Conservation (phyloP, 2,329 filamentous ascomycete genomes). For the Stagonosporopsis chrysanthemi region DNA sequence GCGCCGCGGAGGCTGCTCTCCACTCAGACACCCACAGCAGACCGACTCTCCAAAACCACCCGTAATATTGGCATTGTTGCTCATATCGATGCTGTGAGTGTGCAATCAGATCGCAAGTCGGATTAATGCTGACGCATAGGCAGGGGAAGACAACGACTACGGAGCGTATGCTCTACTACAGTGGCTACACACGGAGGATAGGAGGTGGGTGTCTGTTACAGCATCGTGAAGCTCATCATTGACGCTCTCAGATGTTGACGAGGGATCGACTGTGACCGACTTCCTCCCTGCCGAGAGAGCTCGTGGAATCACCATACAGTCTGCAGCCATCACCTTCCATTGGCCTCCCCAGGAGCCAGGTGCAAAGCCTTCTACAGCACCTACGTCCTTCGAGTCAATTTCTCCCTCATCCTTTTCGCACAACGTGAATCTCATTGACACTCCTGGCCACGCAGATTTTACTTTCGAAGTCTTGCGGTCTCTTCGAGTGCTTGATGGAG, state of each 20-base stretch:
- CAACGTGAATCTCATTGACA: slow-evolving; percentile 73
- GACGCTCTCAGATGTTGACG: slow-evolving; percentile 74
- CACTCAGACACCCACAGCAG: slow-evolving; percentile 27
- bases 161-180: slow-evolving; percentile 98
- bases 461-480: slow-evolving; percentile 95
- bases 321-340: slow-evolving; percentile 91
- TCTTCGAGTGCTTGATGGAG: slow-evolving; percentile 84
- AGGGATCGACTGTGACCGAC: slow-evolving; percentile 96
- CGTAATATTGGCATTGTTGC: slow-evolving; percentile 98
- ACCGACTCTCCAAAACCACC: slow-evolving; percentile 70
- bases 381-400: slow-evolving; percentile 37
- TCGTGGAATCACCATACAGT: slow-evolving; percentile 96
- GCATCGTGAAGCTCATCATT: neutral
- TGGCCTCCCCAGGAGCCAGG: slow-evolving; percentile 74
- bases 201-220: slow-evolving; percentile 62
- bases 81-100: slow-evolving; percentile 83
- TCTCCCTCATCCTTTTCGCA: slow-evolving; percentile 65
- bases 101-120: neutral
- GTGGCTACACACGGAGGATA: slow-evolving; percentile 84
- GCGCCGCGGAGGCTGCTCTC: slow-evolving; percentile 41
- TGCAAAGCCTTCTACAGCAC: slow-evolving; percentile 29
- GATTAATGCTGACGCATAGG: slow-evolving; percentile 1
- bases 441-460: slow-evolving; percentile 95
- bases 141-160: slow-evolving; percentile 96
- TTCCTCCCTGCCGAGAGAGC: slow-evolving; percentile 92